Evolutionary conservation across 257 asterid species (phyloP).

Genomic region (Salvia splendens): DNA sequence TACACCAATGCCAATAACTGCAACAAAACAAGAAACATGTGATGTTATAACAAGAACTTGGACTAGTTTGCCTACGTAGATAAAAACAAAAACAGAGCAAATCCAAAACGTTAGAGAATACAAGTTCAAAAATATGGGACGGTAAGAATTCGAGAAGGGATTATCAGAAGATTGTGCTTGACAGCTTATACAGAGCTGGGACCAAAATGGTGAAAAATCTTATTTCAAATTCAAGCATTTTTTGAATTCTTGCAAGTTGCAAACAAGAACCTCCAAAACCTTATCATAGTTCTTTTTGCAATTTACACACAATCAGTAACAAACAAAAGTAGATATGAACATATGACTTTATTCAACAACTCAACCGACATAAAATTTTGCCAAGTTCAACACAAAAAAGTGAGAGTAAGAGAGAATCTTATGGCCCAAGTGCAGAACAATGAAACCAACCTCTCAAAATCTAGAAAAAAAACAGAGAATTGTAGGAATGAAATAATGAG

Average conservation of each 20-base stretch:
- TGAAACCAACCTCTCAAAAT: too few species aligned
- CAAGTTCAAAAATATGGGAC: too few species aligned
- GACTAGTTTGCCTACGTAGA: neutral
- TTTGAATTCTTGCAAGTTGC: slow-evolving; percentile 39
- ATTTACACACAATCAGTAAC: slow-evolving; percentile 9
- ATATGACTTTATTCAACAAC: too few species aligned
- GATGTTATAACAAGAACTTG: neutral
- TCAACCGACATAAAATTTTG: too few species aligned
- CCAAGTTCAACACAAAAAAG: too few species aligned
- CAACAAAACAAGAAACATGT: neutral
- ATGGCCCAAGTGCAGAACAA: too few species aligned
- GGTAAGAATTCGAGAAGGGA: neutral
- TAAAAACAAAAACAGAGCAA: neutral
- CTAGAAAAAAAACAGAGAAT: too few species aligned
- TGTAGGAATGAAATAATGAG: too few species aligned
- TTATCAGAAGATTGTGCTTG: slow-evolving; percentile 29
- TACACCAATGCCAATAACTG: neutral
- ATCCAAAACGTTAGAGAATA: neutral
- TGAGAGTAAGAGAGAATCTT: too few species aligned
- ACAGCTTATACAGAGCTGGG: slow-evolving; percentile 42
- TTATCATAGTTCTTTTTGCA: neutral
- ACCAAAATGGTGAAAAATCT: neutral
- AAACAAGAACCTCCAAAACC: neutral
- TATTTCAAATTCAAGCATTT: slow-evolving; percentile 3
- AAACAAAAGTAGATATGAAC: neutral